Evolutionary conservation across 192 early-diverging fungal genomes (phyloP).

Genomic region (Rhizophagus sp.): DNA sequence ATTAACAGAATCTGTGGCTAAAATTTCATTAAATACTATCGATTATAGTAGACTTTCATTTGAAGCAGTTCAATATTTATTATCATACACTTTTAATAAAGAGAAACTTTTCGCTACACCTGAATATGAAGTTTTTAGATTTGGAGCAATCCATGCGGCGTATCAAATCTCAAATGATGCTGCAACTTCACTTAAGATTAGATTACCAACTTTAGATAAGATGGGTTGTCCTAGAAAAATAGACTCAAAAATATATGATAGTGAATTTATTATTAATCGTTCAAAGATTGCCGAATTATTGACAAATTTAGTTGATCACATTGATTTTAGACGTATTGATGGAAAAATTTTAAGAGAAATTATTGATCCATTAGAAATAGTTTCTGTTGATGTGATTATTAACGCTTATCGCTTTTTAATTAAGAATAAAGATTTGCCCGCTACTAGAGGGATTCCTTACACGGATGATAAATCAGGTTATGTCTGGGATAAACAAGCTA

Average conservation of each 20-base stretch:
- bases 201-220: not conserved
- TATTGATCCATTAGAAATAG: constrained; percentile 13
- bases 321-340: constrained; percentile 1
- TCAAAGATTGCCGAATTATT: not conserved
- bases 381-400: not conserved
- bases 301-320: not conserved
- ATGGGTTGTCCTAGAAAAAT: not conserved
- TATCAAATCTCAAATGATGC: constrained; percentile 6
- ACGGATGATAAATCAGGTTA: not conserved
- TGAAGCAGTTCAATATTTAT: not conserved
- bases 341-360: not conserved
- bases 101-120: constrained; percentile 14
- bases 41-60: not conserved
- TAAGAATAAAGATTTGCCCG: not conserved
- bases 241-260: not conserved
- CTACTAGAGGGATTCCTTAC: not conserved
- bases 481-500: constrained; percentile 3
- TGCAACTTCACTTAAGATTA: not conserved
- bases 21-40: constrained; percentile 3
- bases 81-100: constrained; percentile 5
- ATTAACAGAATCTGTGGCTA: not conserved
- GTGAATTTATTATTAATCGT: not conserved
- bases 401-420: not conserved
- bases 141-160: not conserved
- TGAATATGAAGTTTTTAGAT: constrained; percentile 5